Conservation (phyloP, 805 yeast species). For the Candida pseudofarinosa region DNA sequence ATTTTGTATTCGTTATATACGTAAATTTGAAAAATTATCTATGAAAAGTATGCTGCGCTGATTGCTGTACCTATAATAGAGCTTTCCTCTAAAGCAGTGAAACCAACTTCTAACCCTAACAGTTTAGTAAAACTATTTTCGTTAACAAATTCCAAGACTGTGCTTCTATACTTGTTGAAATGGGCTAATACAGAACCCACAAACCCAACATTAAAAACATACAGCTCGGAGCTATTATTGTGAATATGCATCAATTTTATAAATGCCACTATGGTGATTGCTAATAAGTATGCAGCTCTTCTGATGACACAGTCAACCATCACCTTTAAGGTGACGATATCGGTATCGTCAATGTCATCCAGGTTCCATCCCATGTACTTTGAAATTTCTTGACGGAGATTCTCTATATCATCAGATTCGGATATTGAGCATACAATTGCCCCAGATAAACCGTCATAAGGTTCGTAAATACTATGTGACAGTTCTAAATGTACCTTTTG, state of each 20-base stretch:
- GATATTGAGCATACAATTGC: slow-evolving; percentile 37
- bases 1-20: neutral
- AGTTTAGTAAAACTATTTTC: slow-evolving; percentile 19
- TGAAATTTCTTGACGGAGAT: slow-evolving; percentile 17
- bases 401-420: slow-evolving; percentile 21
- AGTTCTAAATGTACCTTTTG: slow-evolving; percentile 10
- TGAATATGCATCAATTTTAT: slow-evolving; percentile 19
- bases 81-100: slow-evolving; percentile 42
- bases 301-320: slow-evolving; percentile 35
- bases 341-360: slow-evolving; percentile 17
- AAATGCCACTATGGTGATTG: slow-evolving; percentile 39
- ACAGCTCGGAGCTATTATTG: slow-evolving; percentile 17
- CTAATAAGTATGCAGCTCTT: slow-evolving; percentile 43
- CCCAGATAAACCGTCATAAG: slow-evolving; percentile 37
- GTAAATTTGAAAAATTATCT: neutral
- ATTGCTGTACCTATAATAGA: slow-evolving; percentile 53
- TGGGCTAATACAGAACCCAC: slow-evolving; percentile 51
- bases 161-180: slow-evolving; percentile 35
- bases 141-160: slow-evolving; percentile 21
- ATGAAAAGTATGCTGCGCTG: slow-evolving; percentile 39
- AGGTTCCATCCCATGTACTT: slow-evolving; percentile 19
- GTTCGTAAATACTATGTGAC: slow-evolving; percentile 5
- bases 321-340: slow-evolving; percentile 22
- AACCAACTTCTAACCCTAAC: slow-evolving; percentile 29
- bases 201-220: slow-evolving; percentile 37